Base-by-base conservation (phyloP, 2,329 filamentous ascomycete species). In the Graphilbum fragrans region DNA sequence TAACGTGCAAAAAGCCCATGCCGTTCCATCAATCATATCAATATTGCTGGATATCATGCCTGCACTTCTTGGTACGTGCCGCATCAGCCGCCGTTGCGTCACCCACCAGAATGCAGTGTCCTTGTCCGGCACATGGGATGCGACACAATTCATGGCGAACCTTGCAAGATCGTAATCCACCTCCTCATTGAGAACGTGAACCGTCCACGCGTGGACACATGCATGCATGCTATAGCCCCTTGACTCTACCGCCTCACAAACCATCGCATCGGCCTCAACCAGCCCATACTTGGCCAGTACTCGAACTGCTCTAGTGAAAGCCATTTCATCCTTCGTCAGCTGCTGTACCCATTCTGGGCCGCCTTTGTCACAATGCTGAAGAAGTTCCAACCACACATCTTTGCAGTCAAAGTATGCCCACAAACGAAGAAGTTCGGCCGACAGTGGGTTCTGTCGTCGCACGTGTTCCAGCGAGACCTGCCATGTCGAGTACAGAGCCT, bases 321-420 rank as follows among this genome's bases (percentile, higher is more conserved):
- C 45, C 21, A 51, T 38, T 35, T 46, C 45, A 35, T 49, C 39
- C 14, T 29, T 29, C 8, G 49, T 50, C 14, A 56, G 41, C 22
- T 52, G 39, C 8, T 36, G 20, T 16, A 56, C 43, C 58, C 55
- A 57, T 21, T 35, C 14, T 11, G 46, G 46, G 7, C 35, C 45
- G 2, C 45, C 22, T 20, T 35, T 36, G 25, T 38, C 23, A 17
- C 43, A 48, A 35, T 47, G 39, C 33, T 45, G 35, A 4, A 69
- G 45, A n/a, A 69, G 53, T 41, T 66, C 57, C 46, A 56, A 66
- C 65, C 60, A 70, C 4, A 70, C 46, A 46, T 67, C 62, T 14
- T 60, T 52, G 45, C 63, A 61, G 45, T 61, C 56, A 43, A 70
- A 63, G 43, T 56, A 62, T n/a, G 60, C 62, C 56, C 61, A 62